phyloP scores from a whole-genome alignment of 1,139 yeast species.

The Saccharomyces hybrid region DNA sequence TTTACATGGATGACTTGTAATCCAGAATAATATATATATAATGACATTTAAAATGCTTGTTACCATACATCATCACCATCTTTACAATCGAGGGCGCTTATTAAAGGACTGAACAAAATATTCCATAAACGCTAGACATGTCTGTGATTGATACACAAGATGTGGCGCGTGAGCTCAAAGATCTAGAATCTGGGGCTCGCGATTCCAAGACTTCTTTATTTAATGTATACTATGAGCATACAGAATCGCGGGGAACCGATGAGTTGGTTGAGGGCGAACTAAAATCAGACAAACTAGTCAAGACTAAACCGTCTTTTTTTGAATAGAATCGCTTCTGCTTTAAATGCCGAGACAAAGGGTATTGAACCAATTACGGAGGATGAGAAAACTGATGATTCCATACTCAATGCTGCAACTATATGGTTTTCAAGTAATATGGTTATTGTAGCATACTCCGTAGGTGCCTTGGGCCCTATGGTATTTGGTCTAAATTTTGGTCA shows the following conservation, averaged over 20 bases:
- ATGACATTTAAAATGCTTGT: background rate
- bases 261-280: constrained; percentile 1
- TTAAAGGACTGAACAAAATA: background rate
- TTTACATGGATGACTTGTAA: background rate
- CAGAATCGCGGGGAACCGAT: background rate
- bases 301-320: constrained; percentile 22
- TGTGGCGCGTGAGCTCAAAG: background rate
- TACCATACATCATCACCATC: background rate
- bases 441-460: constrained; percentile 73
- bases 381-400: constrained; percentile 44
- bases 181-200: background rate
- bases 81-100: background rate
- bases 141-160: background rate
- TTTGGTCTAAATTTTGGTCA: constrained; percentile 56
- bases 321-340: constrained; percentile 32
- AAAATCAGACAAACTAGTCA: background rate
- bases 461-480: constrained; percentile 59
- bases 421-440: constrained; percentile 90
- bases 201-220: background rate
- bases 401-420: constrained; percentile 72
- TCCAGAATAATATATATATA: background rate
- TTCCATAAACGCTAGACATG: background rate
- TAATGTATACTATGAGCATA: background rate
- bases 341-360: constrained; percentile 42
- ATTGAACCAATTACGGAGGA: constrained; percentile 41